Evolutionary conservation across 257 asterid genomes (phyloP).

Genomic region (Jacaranda mimosifolia): DNA sequence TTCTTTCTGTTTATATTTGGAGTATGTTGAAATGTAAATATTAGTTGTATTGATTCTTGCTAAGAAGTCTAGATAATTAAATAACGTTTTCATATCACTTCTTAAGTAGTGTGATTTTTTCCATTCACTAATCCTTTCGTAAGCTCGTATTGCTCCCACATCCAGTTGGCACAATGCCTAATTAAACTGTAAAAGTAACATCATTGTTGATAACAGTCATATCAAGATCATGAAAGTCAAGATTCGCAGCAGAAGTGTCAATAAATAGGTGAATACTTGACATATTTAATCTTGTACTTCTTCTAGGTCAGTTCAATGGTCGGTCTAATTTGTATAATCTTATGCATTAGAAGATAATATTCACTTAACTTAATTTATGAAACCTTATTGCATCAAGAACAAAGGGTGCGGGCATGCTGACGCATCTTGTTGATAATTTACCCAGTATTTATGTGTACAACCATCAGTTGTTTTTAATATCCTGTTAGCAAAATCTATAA

Average conservation of each 20-base stretch:
- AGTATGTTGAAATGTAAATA: background rate
- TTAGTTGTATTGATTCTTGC: background rate
- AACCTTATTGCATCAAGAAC: slow-evolving; percentile 2
- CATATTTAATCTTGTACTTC: background rate
- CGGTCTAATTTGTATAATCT: background rate
- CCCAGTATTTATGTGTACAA: background rate
- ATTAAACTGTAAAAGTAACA: background rate
- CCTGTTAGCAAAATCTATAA: background rate
- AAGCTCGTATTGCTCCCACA: slow-evolving; percentile 9
- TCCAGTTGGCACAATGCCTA: background rate
- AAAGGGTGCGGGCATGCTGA: background rate
- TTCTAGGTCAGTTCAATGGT: background rate
- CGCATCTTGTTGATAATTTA: background rate
- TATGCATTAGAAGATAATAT: background rate
- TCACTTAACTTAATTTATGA: background rate
- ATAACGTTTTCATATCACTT: background rate
- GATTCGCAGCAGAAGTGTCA: background rate
- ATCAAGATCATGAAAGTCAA: background rate
- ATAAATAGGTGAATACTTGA: background rate
- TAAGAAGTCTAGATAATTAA: background rate
- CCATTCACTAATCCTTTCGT: background rate
- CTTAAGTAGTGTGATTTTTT: background rate
- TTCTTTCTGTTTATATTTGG: background rate
- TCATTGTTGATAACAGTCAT: background rate
- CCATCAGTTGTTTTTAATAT: slow-evolving; percentile 2